Conservation (phyloP, 768 basidiomycete genomes). For the Podaxis rugospora region DNA sequence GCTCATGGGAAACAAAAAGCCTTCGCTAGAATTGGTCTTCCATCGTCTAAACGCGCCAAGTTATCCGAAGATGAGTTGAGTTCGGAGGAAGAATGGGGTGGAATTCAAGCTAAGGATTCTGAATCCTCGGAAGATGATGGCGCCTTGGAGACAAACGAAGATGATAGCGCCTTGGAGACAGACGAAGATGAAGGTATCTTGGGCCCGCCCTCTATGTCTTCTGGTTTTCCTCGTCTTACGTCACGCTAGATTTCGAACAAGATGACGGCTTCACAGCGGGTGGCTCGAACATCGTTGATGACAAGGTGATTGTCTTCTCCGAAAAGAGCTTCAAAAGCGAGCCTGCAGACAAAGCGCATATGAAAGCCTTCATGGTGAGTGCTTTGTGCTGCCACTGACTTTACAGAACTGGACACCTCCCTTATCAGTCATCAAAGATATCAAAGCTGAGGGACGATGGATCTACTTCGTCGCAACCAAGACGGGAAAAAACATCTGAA, state of each 20-base stretch:
- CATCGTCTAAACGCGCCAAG: slow-evolving; percentile 14
- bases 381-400: not conserved
- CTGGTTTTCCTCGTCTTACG: not conserved
- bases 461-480: slow-evolving; percentile 14
- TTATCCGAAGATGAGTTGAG: slow-evolving; percentile 14
- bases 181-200: slow-evolving; percentile 10
- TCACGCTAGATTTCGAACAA: slow-evolving; percentile 31
- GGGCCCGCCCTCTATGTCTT: not conserved
- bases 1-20: slow-evolving; percentile 7
- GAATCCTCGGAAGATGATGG: slow-evolving; percentile 17
- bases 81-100: slow-evolving; percentile 35
- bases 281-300: slow-evolving; percentile 24
- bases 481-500: slow-evolving; percentile 33
- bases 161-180: slow-evolving; percentile 7
- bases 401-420: not conserved
- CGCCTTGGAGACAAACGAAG: slow-evolving; percentile 12
- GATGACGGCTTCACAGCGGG: slow-evolving; percentile 41
- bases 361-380: slow-evolving; percentile 75
- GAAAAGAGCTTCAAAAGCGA: slow-evolving; percentile 18
- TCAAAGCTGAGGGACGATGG: slow-evolving; percentile 46
- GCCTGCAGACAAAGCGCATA: slow-evolving; percentile 35
- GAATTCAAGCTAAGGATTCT: slow-evolving; percentile 21
- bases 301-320: slow-evolving; percentile 54
- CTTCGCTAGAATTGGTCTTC: not conserved
- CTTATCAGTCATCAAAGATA: slow-evolving; percentile 70